phyloP scores from a whole-genome alignment of 2,329 filamentous ascomycete genomes.

The Verticillium longisporum region DNA sequence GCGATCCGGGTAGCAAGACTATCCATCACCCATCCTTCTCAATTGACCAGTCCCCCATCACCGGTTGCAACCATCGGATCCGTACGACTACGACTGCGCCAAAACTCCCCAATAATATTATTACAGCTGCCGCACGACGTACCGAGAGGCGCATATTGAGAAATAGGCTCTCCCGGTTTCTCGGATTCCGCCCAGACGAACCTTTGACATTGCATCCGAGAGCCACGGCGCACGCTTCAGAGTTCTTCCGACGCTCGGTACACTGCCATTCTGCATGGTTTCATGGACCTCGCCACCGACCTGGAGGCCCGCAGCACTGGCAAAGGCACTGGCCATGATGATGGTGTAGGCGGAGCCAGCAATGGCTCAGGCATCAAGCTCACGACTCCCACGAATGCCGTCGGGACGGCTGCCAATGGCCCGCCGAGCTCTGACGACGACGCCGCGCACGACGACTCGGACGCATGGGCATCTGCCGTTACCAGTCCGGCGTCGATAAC shows the following conservation, averaged over 20 bases:
- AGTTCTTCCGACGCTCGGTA: neutral
- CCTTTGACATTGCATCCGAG: neutral
- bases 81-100: neutral
- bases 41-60: neutral
- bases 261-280: conserved; percentile 7
- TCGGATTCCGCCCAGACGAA: neutral
- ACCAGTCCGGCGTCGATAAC: conserved; percentile 18
- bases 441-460: neutral
- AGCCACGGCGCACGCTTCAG: neutral
- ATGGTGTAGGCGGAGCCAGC: conserved; percentile 4
- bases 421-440: neutral
- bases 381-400: neutral
- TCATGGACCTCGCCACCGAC: conserved; percentile 12
- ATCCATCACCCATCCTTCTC: neutral
- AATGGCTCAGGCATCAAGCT: neutral
- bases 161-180: neutral
- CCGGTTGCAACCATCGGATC: neutral
- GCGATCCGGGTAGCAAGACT: neutral
- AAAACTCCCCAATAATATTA: neutral
- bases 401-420: neutral
- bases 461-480: conserved; percentile 2
- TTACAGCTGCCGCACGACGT: neutral
- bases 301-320: conserved; percentile 8
- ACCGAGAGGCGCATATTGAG: neutral
- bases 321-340: conserved; percentile 3